Evolutionary conservation across 345 rosid genomes (phyloP).

Genomic region (Microcos paniculata): DNA sequence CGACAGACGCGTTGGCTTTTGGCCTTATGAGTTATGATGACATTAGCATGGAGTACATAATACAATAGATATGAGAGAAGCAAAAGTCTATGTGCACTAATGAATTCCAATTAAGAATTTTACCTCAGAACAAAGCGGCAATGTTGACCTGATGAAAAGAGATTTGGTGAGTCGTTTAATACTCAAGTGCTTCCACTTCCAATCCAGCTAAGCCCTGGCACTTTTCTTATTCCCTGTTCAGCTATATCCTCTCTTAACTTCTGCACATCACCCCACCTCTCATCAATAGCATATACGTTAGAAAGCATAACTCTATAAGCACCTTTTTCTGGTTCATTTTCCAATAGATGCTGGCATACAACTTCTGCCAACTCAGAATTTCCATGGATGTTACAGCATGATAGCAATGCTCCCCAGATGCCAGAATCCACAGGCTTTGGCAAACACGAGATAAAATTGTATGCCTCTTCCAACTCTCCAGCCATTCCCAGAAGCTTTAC

Average conservation of each 20-base stretch:
- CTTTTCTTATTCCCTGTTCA: constrained; percentile 38
- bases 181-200: constrained; percentile 6
- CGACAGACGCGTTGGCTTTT: too few species aligned
- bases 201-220: constrained; percentile 65
- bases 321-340: constrained; percentile 51
- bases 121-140: background rate
- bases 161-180: background rate
- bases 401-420: constrained; percentile 76
- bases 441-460: constrained; percentile 52
- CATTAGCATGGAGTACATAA: too few species aligned
- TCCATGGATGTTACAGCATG: constrained; percentile 70
- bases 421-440: constrained; percentile 66
- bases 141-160: background rate
- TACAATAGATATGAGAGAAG: too few species aligned
- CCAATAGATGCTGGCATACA: constrained; percentile 51
- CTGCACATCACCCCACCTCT: constrained; percentile 71
- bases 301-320: constrained; percentile 72
- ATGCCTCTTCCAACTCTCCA: constrained; percentile 74
- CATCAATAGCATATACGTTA: constrained; percentile 67
- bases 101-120: too few species aligned
- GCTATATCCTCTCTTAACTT: constrained; percentile 46
- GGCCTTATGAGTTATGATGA: too few species aligned
- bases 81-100: too few species aligned
- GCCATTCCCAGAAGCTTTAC: constrained; percentile 79
- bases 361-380: constrained; percentile 61